phyloP scores from a whole-genome alignment of 2,329 filamentous ascomycete genomes.

The Pseudocercospora pini-densiflorae region DNA sequence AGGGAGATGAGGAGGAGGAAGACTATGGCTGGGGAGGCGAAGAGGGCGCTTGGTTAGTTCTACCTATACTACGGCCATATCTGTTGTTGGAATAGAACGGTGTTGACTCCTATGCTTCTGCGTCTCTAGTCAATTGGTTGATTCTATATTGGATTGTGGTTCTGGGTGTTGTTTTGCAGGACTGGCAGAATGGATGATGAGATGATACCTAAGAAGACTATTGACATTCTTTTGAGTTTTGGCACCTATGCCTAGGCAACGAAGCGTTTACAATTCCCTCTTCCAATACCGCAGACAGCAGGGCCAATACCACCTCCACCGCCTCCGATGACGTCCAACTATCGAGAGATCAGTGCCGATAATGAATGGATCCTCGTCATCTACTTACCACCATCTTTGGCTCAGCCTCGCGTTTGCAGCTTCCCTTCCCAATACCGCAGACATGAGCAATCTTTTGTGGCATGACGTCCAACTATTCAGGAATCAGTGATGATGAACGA shows the following conservation, averaged over 20 bases:
- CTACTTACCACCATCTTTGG: no score
- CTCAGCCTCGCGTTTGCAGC: no score
- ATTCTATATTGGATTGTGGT: not conserved
- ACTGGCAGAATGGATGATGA: not conserved
- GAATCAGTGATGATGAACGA: not conserved
- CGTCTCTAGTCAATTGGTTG: not conserved
- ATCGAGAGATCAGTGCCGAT: no score
- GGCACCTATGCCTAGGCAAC: no score
- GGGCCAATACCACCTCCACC: no score
- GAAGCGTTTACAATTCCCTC: no score
- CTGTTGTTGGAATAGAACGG: not conserved
- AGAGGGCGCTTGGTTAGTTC: constrained; percentile 7
- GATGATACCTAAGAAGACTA: not conserved
- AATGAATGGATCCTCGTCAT: no score
- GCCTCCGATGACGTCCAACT: no score
- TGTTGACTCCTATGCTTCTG: not conserved
- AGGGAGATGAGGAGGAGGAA: constrained; percentile 25
- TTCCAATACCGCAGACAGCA: no score
- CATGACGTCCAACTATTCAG: not conserved
- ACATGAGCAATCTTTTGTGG: no score
- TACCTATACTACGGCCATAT: not conserved
- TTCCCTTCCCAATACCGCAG: no score
- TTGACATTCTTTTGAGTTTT: not conserved
- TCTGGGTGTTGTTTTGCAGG: no score
- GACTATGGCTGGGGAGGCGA: constrained; percentile 11